Conservation (phyloP, 148 eudicot genomes). For the Gaultheria prostrata region DNA sequence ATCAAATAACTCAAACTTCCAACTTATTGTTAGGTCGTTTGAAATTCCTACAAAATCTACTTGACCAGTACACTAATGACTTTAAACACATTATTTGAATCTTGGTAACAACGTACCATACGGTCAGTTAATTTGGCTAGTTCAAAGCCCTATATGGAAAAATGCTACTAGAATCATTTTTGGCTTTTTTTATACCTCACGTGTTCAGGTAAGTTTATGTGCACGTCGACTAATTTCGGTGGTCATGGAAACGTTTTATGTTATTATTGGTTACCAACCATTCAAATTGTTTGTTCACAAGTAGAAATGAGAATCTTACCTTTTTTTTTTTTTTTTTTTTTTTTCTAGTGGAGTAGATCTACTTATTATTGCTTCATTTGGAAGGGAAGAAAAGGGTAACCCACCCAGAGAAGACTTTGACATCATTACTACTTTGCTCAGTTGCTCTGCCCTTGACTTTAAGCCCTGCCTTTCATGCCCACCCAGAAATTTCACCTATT, state of each 20-base stretch:
- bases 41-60: background rate
- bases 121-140: background rate
- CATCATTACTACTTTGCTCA: no score
- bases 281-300: background rate
- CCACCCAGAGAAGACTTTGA: background rate
- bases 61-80: background rate
- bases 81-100: background rate
- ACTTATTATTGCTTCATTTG: slow-evolving; percentile 5
- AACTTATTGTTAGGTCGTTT: no score
- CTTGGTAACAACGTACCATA: background rate
- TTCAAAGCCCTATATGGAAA: background rate
- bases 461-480: background rate
- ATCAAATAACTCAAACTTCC: background rate
- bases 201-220: no score
- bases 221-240: no score
- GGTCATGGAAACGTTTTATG: no score
- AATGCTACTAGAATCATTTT: no score
- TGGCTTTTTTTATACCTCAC: no score
- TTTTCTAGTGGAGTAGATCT: no score
- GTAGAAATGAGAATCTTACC: background rate
- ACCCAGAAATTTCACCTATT: background rate
- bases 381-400: slow-evolving; percentile 11
- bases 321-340: no score
- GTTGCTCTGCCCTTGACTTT: background rate
- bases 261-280: no score